phyloP scores from a whole-genome alignment of 768 basidiomycete genomes.

The Termitomyces sp. region DNA sequence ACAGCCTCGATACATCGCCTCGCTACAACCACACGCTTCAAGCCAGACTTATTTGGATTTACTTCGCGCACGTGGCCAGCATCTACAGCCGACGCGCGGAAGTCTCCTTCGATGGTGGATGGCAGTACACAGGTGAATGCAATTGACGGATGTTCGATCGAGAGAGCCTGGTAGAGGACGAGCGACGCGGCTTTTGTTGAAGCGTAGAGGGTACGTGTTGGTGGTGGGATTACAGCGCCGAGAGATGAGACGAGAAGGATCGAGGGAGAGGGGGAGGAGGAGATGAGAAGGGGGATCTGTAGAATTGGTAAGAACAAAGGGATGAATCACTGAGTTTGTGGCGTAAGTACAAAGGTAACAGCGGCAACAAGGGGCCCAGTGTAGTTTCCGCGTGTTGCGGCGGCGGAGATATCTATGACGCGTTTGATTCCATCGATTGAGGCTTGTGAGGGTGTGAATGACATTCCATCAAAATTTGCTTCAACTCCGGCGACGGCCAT shows the following conservation, averaged over 20 bases:
- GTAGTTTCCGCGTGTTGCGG: constrained; percentile 60
- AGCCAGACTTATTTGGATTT: constrained; percentile 51
- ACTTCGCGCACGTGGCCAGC: constrained; percentile 35
- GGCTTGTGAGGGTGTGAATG: constrained; percentile 30
- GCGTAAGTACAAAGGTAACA: constrained; percentile 53
- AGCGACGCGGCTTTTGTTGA: constrained; percentile 81
- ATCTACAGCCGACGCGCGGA: constrained; percentile 78
- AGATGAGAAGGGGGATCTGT: constrained; percentile 72
- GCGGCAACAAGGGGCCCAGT: constrained; percentile 66
- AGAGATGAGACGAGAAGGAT: constrained; percentile 76
- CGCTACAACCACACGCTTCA: constrained; percentile 59
- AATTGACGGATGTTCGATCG: constrained; percentile 74
- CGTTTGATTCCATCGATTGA: constrained; percentile 51
- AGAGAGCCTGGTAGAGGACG: constrained; percentile 68
- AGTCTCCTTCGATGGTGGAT: constrained; percentile 68
- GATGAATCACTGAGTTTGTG: background rate
- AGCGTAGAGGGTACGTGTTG: constrained; percentile 79
- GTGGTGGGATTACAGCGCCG: constrained; percentile 77
- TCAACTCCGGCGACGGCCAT: constrained; percentile 62
- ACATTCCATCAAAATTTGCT: constrained; percentile 21
- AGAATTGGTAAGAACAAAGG: background rate
- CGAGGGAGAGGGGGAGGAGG: constrained; percentile 61
- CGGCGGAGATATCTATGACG: constrained; percentile 48
- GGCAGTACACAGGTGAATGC: constrained; percentile 59
- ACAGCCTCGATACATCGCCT: constrained; percentile 51